A percentile compares a stretch with the other conserved stretches of the same genome.
phyloP scores from a whole-genome alignment of 2,329 filamentous ascomycete species.

The Thielaviopsis populi region DNA sequence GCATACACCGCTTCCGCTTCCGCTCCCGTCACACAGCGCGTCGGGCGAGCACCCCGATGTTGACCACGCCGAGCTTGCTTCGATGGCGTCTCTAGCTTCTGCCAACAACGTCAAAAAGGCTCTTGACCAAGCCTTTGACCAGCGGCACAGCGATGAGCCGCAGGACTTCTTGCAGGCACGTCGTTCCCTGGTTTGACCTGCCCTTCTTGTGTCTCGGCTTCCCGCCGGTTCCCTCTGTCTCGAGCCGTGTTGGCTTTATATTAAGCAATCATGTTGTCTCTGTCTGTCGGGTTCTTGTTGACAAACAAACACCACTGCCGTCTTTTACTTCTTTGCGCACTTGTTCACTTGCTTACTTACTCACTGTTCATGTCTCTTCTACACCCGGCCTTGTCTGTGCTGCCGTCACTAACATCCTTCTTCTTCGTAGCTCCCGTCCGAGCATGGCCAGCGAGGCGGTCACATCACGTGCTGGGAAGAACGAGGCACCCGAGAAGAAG shows the following conservation, averaged over 20 bases:
- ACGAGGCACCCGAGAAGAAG: slow-evolving; percentile 14
- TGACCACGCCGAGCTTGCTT: not conserved
- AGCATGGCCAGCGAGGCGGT: slow-evolving; percentile 11
- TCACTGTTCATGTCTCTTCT: no score
- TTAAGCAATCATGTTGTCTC: not conserved
- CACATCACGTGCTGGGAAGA: slow-evolving; percentile 16
- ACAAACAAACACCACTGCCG: not conserved
- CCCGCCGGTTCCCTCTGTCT: not conserved
- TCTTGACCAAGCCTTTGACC: not conserved
- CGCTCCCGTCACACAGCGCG: not conserved
- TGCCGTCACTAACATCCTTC: not conserved
- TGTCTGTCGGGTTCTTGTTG: not conserved
- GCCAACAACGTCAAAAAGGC: not conserved
- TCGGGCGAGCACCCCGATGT: not conserved
- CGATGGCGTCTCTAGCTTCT: not conserved
- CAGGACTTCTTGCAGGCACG: not conserved
- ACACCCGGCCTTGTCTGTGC: not conserved
- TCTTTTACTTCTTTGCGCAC: not conserved
- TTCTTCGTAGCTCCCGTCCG: not conserved
- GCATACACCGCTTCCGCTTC: not conserved
- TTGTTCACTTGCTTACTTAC: no score
- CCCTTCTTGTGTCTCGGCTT: not conserved
- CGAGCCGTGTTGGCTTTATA: not conserved
- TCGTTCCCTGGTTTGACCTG: not conserved
- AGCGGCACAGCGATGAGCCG: not conserved